Evolutionary conservation across 192 early-diverging fungal species (phyloP).

Genomic region (Paraglomus brasilianum): DNA sequence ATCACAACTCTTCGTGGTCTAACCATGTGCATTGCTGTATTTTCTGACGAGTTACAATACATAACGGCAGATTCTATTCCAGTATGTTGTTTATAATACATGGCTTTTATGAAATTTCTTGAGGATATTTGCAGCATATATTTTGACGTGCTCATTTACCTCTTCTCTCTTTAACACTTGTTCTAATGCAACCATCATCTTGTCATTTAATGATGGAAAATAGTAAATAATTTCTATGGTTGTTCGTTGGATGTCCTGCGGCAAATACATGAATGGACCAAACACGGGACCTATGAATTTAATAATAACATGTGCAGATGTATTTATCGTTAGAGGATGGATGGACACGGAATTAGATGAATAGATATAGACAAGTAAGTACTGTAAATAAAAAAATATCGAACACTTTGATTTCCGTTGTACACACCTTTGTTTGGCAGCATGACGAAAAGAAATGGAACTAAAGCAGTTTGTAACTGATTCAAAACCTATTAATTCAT

Average conservation of each 20-base stretch:
- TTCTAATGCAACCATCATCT: constrained; percentile 16
- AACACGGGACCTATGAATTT: constrained; percentile 34
- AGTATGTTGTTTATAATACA: no score
- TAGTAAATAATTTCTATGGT: constrained; percentile 42
- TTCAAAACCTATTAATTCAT: constrained; percentile 31
- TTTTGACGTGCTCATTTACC: neutral
- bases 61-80: no score
- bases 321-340: no score
- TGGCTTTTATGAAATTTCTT: no score
- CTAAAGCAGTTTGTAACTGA: constrained; percentile 29
- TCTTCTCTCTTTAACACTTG: constrained; percentile 1
- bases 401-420: neutral
- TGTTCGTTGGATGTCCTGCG: constrained; percentile 35
- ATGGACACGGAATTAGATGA: no score
- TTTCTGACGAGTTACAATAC: no score
- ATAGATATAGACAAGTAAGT: no score
- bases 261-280: constrained; percentile 40
- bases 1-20: no score
- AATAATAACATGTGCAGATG: no score
- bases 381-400: neutral
- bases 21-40: no score
- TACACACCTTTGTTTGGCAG: constrained; percentile 34
- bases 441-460: constrained; percentile 39
- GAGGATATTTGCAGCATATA: no score
- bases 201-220: constrained; percentile 26